Conservation (phyloP, 768 basidiomycete species). For the Lyophyllum atratum region DNA sequence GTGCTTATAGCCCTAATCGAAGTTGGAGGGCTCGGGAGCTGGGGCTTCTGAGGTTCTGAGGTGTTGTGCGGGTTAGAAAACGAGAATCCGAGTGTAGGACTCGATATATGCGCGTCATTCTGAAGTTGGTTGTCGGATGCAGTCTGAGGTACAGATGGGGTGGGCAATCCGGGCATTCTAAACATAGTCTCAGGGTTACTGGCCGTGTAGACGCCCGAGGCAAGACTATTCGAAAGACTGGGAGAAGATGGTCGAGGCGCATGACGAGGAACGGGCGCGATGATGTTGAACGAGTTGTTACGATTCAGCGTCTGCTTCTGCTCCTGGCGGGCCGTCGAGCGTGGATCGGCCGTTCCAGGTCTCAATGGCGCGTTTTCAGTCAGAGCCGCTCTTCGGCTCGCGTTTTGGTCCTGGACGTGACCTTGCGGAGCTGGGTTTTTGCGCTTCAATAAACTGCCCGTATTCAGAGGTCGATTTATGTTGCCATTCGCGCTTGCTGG, state of each 20-base stretch:
- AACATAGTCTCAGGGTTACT: conserved; percentile 19
- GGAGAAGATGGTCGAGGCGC: conserved; percentile 21
- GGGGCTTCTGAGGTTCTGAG: conserved; percentile 1
- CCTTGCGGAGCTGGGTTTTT: conserved; percentile 4
- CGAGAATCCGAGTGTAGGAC: conserved; percentile 12
- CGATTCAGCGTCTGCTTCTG: conserved; percentile 1
- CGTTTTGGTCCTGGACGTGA: conserved; percentile 4
- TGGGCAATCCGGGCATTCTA: conserved; percentile 12
- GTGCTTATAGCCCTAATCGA: conserved; percentile 7
- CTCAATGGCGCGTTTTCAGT: conserved; percentile 11
- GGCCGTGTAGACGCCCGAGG: conserved; percentile 16
- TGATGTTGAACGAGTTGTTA: conserved; percentile 12
- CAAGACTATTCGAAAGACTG: conserved; percentile 18
- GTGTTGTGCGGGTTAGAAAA: conserved; percentile 11
- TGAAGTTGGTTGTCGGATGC: not conserved
- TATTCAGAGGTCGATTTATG: conserved; percentile 15
- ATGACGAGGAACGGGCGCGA: conserved; percentile 27
- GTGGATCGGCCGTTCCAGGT: conserved; percentile 32
- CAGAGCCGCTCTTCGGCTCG: conserved; percentile 7
- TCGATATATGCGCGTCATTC: conserved; percentile 23
- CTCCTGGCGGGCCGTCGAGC: conserved; percentile 7
- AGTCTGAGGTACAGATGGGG: conserved; percentile 2
- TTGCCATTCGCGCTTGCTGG: not conserved
- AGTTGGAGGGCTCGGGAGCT: conserved; percentile 18
- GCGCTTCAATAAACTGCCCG: conserved; percentile 12